phyloP scores from a whole-genome alignment of 2,329 filamentous ascomycete genomes.

The Aspergillus amoenus region DNA sequence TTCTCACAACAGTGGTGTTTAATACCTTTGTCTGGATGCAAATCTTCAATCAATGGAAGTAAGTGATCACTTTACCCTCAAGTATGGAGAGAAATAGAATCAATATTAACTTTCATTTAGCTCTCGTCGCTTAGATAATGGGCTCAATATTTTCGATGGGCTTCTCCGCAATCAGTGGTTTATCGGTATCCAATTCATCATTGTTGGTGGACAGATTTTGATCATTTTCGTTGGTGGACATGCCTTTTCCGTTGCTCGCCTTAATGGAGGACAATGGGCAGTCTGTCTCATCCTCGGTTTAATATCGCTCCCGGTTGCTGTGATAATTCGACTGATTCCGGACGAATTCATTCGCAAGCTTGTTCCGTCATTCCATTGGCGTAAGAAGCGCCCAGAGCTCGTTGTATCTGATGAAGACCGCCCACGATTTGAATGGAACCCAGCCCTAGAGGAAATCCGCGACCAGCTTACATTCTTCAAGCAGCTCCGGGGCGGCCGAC shows the following conservation, averaged over 20 bases:
- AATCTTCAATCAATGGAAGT: conserved; percentile 52
- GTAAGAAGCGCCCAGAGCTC: conserved; percentile 42
- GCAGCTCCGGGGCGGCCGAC: conserved; percentile 61
- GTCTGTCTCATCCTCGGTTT: conserved; percentile 68
- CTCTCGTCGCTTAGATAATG: conserved; percentile 45
- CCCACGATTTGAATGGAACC: conserved; percentile 55
- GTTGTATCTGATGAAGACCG: conserved; percentile 48
- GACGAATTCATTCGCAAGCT: conserved; percentile 53
- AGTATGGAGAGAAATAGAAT: not conserved
- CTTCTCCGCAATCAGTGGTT: conserved; percentile 46
- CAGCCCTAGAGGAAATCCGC: conserved; percentile 61
- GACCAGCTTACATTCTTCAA: conserved; percentile 65
- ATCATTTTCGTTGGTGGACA: conserved; percentile 70
- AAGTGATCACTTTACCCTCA: not conserved
- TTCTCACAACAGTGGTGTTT: conserved; percentile 42
- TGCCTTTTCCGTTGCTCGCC: conserved; percentile 62
- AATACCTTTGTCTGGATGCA: conserved; percentile 51
- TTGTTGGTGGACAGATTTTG: conserved; percentile 68
- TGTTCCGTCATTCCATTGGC: conserved; percentile 40
- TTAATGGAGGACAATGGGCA: conserved; percentile 68
- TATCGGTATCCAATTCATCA: conserved; percentile 64
- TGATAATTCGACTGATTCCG: conserved; percentile 60
- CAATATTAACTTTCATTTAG: not conserved
- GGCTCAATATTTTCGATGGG: conserved; percentile 47
- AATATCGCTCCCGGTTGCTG: conserved; percentile 65